Evolutionary conservation across 2,329 filamentous ascomycete species (phyloP).

Genomic region (Talaromyces rugulosus): DNA sequence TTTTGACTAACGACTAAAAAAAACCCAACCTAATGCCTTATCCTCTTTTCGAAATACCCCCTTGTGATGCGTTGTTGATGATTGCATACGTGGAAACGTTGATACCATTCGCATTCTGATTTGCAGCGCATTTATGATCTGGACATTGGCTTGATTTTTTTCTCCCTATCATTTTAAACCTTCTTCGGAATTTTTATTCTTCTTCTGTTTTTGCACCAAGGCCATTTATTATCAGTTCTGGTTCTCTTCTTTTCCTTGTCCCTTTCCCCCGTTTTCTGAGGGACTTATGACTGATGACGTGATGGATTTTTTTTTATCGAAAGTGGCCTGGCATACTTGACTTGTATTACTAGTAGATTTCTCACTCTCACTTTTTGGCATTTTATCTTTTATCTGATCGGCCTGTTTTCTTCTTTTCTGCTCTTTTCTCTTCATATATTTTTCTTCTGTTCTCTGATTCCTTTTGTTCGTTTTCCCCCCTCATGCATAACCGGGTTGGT

Average conservation of each 20-base stretch:
- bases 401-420: background rate
- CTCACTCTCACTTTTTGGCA: background rate
- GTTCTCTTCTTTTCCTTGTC: background rate
- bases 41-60: background rate
- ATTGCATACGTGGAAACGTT: background rate
- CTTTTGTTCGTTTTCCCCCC: background rate
- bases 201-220: background rate
- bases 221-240: background rate
- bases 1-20: conserved; percentile 1
- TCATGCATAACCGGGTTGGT: background rate
- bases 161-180: background rate
- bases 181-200: background rate
- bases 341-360: background rate
- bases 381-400: background rate
- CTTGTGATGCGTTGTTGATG: background rate
- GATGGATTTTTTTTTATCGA: conserved; percentile 4
- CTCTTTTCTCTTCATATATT: background rate
- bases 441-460: background rate
- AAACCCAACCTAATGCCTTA: background rate
- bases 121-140: background rate
- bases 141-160: background rate
- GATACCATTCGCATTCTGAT: background rate
- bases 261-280: conserved; percentile 8
- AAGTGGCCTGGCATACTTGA: background rate
- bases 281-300: conserved; percentile 11